Evolutionary conservation across 2,329 filamentous ascomycete genomes (phyloP).

Genomic region (Moelleriella libera): DNA sequence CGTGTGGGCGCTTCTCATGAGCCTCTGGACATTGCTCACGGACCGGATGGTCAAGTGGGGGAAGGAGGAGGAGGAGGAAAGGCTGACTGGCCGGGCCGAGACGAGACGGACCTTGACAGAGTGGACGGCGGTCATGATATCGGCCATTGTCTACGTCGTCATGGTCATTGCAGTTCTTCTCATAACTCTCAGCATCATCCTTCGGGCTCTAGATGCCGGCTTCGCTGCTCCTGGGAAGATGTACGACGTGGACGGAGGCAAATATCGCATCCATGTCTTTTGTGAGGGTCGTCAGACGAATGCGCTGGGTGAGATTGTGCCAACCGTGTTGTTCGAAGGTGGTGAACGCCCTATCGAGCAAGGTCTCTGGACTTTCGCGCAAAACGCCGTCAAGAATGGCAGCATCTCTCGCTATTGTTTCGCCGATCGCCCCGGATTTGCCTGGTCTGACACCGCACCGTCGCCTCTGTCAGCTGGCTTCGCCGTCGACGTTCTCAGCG

Average conservation of each 20-base stretch:
- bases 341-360: constrained; percentile 69
- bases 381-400: constrained; percentile 61
- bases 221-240: constrained; percentile 59
- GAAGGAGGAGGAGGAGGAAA: constrained; percentile 83
- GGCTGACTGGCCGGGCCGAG: constrained; percentile 79
- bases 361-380: constrained; percentile 66
- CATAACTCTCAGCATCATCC: constrained; percentile 63
- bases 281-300: constrained; percentile 60
- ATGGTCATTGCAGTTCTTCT: constrained; percentile 58
- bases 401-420: constrained; percentile 87
- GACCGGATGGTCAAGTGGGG: constrained; percentile 83
- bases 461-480: constrained; percentile 89
- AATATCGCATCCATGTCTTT: constrained; percentile 76
- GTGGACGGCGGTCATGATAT: constrained; percentile 68
- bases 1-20: constrained; percentile 66
- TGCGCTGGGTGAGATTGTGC: constrained; percentile 35
- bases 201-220: constrained; percentile 67
- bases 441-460: constrained; percentile 79
- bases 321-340: constrained; percentile 76
- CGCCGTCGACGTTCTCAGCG: constrained; percentile 76
- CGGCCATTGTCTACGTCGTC: constrained; percentile 56
- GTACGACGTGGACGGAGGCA: constrained; percentile 69
- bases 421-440: constrained; percentile 82
- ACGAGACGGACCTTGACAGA: constrained; percentile 68
- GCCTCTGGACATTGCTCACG: constrained; percentile 63